Conservation (phyloP, 192 early-diverging fungal genomes). For the Pilaira anomala region DNA sequence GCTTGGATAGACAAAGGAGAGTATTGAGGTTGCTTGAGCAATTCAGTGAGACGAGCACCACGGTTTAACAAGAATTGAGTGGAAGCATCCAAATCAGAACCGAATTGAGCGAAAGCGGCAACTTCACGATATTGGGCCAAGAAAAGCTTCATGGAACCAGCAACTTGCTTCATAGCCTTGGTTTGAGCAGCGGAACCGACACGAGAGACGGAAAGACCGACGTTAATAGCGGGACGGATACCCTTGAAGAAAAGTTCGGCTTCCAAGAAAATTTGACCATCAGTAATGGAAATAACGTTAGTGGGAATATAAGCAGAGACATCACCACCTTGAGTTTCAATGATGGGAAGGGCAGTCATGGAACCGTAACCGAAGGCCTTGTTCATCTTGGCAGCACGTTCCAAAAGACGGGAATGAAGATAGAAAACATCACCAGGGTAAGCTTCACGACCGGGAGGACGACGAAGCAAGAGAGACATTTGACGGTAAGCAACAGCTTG, state of each 20-base stretch:
- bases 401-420: conserved; percentile 97
- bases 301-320: conserved; percentile 99
- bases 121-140: conserved; percentile 99
- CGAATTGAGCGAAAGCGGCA: conserved; percentile 99
- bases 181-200: conserved; percentile 99
- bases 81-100: conserved; percentile 99
- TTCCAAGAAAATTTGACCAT: conserved; percentile 99
- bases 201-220: conserved; percentile 99
- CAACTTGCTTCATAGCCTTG: conserved; percentile 99
- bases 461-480: conserved; percentile 98
- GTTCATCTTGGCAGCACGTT: conserved; percentile 99
- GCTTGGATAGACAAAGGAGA: conserved; percentile 92
- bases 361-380: conserved; percentile 91
- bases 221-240: conserved; percentile 98
- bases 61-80: conserved; percentile 99
- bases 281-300: conserved; percentile 99
- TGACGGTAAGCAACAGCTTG: conserved; percentile 99
- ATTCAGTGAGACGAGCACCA: conserved; percentile 98
- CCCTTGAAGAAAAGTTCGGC: conserved; percentile 99
- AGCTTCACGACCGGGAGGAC: conserved; percentile 99
- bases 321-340: conserved; percentile 99
- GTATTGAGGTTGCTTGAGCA: conserved; percentile 99
- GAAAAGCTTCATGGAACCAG: conserved; percentile 99
- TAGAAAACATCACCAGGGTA: conserved; percentile 99
- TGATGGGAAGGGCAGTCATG: conserved; percentile 97